Percentiles rank a stretch among this genome's conserved stretches.
Evolutionary conservation across 2,329 filamentous ascomycete species (phyloP).

Genomic region (Pseudophaeomoniella oleicola): DNA sequence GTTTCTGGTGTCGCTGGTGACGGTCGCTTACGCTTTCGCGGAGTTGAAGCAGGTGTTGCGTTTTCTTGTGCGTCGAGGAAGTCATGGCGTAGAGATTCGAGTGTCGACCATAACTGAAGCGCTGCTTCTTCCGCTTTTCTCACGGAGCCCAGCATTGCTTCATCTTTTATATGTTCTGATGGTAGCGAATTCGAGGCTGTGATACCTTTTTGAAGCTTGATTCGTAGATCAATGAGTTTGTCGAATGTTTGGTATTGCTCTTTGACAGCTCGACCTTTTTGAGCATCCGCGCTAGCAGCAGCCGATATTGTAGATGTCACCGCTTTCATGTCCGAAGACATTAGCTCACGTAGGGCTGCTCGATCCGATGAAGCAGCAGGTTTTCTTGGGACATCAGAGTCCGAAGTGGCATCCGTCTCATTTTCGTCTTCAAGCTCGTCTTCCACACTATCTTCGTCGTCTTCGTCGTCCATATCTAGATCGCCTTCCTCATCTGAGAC

Average conservation of each 20-base stretch:
- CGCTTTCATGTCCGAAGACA: constrained; percentile 52
- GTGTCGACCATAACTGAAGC: constrained; percentile 67
- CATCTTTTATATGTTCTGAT: constrained; percentile 10
- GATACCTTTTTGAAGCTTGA: constrained; percentile 83
- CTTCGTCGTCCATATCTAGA: constrained; percentile 16
- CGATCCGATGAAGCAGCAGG: constrained; percentile 21
- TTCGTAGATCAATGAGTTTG: constrained; percentile 73
- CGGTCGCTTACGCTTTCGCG: constrained; percentile 36
- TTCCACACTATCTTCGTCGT: constrained; percentile 16
- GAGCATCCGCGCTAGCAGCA: constrained; percentile 60
- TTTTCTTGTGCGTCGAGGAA: constrained; percentile 22
- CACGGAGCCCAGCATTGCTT: not conserved
- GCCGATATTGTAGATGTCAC: constrained; percentile 50
- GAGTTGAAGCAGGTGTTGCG: constrained; percentile 7
- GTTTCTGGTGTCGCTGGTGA: constrained; percentile 33
- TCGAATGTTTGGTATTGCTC: constrained; percentile 78
- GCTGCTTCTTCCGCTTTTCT: constrained; percentile 56
- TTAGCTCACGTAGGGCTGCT: constrained; percentile 50
- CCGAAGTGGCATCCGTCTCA: constrained; percentile 13
- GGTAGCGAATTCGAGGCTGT: constrained; percentile 63
- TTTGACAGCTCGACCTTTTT: constrained; percentile 77
- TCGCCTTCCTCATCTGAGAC: constrained; percentile 14
- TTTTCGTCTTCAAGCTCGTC: constrained; percentile 12
- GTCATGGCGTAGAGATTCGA: constrained; percentile 26
- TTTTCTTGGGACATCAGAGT: constrained; percentile 1